Percentiles rank a stretch among this genome's conserved stretches.
These are phyloP conservation scores for Rhodotorula sp. DNA, from an alignment of 1,284 basidiomycete genomes.

Conservation along the genomic window DNA sequence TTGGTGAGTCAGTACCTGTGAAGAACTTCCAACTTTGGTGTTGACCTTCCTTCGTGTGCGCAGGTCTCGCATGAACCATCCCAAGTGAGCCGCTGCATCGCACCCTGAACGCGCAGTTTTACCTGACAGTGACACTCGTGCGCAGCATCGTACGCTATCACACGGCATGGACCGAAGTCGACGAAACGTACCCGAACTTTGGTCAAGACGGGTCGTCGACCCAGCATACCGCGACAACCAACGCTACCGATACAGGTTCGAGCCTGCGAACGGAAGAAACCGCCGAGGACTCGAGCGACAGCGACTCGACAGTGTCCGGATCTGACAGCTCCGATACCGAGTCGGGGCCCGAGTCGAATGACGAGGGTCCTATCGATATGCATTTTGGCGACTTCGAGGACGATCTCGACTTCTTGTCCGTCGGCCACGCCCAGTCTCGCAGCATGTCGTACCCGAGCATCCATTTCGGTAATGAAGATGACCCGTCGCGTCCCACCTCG, in stretches of 20 bases:
- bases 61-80: constrained; percentile 43
- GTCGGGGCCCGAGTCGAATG: constrained; percentile 30
- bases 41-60: neutral
- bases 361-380: constrained; percentile 36
- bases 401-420: constrained; percentile 41
- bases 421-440: constrained; percentile 39
- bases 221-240: constrained; percentile 6
- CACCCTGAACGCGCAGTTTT: neutral
- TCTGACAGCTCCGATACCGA: constrained; percentile 9
- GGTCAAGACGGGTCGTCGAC: constrained; percentile 1
- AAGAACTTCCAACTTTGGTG: too few relatives aligned
- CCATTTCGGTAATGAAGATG: constrained; percentile 45
- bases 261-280: neutral
- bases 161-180: constrained; percentile 42
- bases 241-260: constrained; percentile 1
- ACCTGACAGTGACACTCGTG: neutral
- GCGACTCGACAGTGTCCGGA: constrained; percentile 15
- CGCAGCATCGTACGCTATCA: constrained; percentile 41
- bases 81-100: constrained; percentile 22
- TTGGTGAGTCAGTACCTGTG: constrained; percentile 20
- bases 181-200: constrained; percentile 17
- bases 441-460: constrained; percentile 43
- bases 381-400: constrained; percentile 39
- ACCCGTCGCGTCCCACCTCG: constrained; percentile 18
- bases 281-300: constrained; percentile 10